These are phyloP conservation scores for Aegilops speltoides DNA, from an alignment of 176 grass and related monocot species.

Conservation along the genomic window DNA sequence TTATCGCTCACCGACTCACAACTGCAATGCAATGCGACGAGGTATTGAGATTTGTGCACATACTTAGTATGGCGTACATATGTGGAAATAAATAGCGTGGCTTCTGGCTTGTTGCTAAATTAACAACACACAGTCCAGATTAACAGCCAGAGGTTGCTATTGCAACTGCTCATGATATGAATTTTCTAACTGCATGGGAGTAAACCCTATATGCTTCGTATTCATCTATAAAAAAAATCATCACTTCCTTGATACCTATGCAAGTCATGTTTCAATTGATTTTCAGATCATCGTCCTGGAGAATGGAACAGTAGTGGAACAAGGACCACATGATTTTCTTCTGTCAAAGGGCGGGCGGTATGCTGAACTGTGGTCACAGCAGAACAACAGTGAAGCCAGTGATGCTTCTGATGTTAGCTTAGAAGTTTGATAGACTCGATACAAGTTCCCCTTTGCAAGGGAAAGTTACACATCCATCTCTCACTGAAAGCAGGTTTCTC, in stretches of 20 bases:
- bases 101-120: neutral
- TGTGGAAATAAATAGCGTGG: neutral
- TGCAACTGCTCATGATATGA: slow-evolving; percentile 12
- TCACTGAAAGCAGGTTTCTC: slow-evolving; percentile 13
- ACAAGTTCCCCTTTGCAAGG: neutral
- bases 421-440: slow-evolving; percentile 57
- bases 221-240: neutral
- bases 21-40: slow-evolving; percentile 94
- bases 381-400: slow-evolving; percentile 72
- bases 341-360: slow-evolving; percentile 70
- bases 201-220: slow-evolving; percentile 3
- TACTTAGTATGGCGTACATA: neutral
- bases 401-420: slow-evolving; percentile 60
- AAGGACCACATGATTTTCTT: slow-evolving; percentile 85
- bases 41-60: slow-evolving; percentile 43
- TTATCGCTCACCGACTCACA: slow-evolving; percentile 92
- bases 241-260: neutral
- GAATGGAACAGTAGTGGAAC: slow-evolving; percentile 81
- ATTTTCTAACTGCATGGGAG: neutral
- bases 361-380: slow-evolving; percentile 82
- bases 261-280: slow-evolving; percentile 22
- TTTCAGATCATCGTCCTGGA: slow-evolving; percentile 96
- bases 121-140: neutral
- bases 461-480: slow-evolving; percentile 14
- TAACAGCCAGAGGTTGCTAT: slow-evolving; percentile 28